Evolutionary conservation across 306 rosid genomes (phyloP), one percentile per base, ranked within the genome.

Genomic region (Alnus rubra): DNA sequence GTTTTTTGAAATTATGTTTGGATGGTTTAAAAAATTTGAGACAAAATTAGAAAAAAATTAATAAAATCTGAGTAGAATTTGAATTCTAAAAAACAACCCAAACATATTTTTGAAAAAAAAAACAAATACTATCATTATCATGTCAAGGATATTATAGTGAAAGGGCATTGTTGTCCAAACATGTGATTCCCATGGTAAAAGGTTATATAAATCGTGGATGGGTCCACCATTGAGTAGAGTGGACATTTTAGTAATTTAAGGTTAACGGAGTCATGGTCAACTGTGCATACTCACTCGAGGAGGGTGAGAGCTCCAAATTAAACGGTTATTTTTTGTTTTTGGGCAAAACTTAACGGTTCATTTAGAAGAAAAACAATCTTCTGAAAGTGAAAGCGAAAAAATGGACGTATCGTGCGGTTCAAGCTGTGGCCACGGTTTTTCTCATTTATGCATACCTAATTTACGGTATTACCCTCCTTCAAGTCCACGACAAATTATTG

Each of bases 231-330:
- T 74, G 44, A 52, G 45, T 39, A 15, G 7, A 48, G 28, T 45
- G 79, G 69, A 76, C 56, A 49, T 76, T 82, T 62, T 54, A 1
- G 81, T 56, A 60, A 79, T 69, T 84, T 73, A 1, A 9, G 69
- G 13, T 2, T 49, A 23, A 31, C 5, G 42, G 50, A 70, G 31
- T 15, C n/a, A 16, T 18, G 70, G 75, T 47, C 76, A 47, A 80
- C 67, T 79, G 5, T 53, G 68, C 28, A 23, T 42, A 19, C 4
- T 7, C 55, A 48, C 48, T 39, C 5, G 5, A 3, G 44, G 44
- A 39, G 44, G 44, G 44, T 39, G 44, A 4, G 5, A 1, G 52
- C 14, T 10, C 52, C 52, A 49, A 49, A 49, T 9, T 49, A 65
- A 75, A 74, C 79, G 76, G 71, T 39, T 68, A 35, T 42, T 42